phyloP scores from a whole-genome alignment of 1,139 yeast species.

The Debaryomyces subglobosus region DNA sequence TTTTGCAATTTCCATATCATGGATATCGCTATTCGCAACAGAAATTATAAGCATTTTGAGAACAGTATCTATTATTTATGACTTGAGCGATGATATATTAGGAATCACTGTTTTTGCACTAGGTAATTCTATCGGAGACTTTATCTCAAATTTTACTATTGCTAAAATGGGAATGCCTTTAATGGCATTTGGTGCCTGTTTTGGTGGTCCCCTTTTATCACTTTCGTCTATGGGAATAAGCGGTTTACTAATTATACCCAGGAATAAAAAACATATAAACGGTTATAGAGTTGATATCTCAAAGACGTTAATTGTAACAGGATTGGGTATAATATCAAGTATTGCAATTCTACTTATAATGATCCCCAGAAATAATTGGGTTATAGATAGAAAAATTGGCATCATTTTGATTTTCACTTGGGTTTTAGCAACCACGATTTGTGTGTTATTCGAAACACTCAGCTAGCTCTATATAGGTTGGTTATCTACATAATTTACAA shows the following conservation, averaged over 20 bases:
- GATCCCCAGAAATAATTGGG: slow-evolving; percentile 70
- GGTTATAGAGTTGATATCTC: slow-evolving; percentile 38
- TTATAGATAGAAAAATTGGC: slow-evolving; percentile 62
- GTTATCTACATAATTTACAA: neutral
- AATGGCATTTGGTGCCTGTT: slow-evolving; percentile 94
- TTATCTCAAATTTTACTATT: slow-evolving; percentile 81
- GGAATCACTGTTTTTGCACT: slow-evolving; percentile 89
- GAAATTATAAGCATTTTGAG: slow-evolving; percentile 73
- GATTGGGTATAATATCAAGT: slow-evolving; percentile 54
- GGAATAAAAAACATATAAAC: slow-evolving; percentile 15
- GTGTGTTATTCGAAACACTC: slow-evolving; percentile 31
- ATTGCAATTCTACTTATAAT: slow-evolving; percentile 53
- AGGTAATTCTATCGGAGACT: slow-evolving; percentile 91
- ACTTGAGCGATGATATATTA: slow-evolving; percentile 75
- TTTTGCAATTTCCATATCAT: slow-evolving; percentile 65
- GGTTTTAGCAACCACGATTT: slow-evolving; percentile 50
- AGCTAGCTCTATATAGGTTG: neutral
- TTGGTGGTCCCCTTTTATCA: slow-evolving; percentile 82
- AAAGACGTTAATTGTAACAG: slow-evolving; percentile 50
- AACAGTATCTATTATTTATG: slow-evolving; percentile 59
- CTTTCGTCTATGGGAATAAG: slow-evolving; percentile 55
- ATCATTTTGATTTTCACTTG: slow-evolving; percentile 55
- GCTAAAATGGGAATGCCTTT: slow-evolving; percentile 86
- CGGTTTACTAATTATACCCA: slow-evolving; percentile 54
- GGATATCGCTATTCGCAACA: slow-evolving; percentile 79